Conservation (phyloP, 352 stramenopile genomes). For the Pythium periplocum region DNA sequence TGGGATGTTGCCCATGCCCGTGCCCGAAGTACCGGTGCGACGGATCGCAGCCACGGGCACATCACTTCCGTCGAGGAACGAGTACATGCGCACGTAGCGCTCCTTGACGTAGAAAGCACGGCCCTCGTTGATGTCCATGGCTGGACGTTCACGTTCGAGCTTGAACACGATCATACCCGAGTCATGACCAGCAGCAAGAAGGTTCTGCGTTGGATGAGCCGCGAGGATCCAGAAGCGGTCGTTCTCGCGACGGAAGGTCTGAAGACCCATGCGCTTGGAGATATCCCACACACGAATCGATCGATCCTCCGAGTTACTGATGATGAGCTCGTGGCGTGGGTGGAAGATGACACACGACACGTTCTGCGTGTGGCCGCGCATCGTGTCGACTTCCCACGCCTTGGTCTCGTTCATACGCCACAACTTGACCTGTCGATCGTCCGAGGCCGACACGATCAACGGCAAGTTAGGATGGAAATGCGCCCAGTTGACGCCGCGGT, state of each 20-base stretch:
- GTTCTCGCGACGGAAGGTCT: slow-evolving; percentile 98
- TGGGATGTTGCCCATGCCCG: slow-evolving; percentile 91
- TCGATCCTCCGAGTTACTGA: slow-evolving; percentile 99
- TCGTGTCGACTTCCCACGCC: slow-evolving; percentile 99
- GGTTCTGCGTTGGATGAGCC: slow-evolving; percentile 95
- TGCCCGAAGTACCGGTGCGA: slow-evolving; percentile 57
- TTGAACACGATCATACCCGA: slow-evolving; percentile 99
- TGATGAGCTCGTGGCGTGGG: slow-evolving; percentile 98
- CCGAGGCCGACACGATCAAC: slow-evolving; percentile 96
- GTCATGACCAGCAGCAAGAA: slow-evolving; percentile 98
- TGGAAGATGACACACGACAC: slow-evolving; percentile 99
- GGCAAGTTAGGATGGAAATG: slow-evolving; percentile 98
- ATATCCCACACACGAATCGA: slow-evolving; percentile 99
- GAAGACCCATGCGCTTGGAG: slow-evolving; percentile 97
- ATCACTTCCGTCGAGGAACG: slow-evolving; percentile 85
- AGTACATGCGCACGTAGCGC: slow-evolving; percentile 96
- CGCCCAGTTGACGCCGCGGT: slow-evolving; percentile 99
- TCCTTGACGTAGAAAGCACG: slow-evolving; percentile 97
- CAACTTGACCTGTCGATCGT: slow-evolving; percentile 99
- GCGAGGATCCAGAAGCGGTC: slow-evolving; percentile 99
- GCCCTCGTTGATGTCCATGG: slow-evolving; percentile 86
- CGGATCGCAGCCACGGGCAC: slow-evolving; percentile 69
- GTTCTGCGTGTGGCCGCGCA: slow-evolving; percentile 99
- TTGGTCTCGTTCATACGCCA: slow-evolving; percentile 99
- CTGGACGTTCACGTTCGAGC: slow-evolving; percentile 94